phyloP scores from a whole-genome alignment of 2,329 filamentous ascomycete genomes.

The Elsinoe australis region DNA sequence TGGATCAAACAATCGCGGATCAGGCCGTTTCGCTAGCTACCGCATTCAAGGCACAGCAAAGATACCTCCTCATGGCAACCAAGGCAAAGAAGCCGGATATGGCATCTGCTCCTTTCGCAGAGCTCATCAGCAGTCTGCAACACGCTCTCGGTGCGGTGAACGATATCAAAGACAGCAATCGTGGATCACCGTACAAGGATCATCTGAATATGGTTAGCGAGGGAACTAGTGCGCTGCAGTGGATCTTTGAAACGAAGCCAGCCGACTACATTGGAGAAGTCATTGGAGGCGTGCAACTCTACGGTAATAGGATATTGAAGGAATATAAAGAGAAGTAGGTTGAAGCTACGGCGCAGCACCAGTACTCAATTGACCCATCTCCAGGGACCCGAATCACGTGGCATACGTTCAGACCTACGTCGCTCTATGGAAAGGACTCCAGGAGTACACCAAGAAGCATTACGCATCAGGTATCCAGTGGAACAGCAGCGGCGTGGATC shows the following conservation, averaged over 20 bases:
- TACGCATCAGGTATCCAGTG: slow-evolving; percentile 73
- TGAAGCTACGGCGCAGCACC: neutral
- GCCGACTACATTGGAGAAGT: slow-evolving; percentile 79
- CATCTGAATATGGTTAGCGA: slow-evolving; percentile 84
- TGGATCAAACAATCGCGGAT: slow-evolving; percentile 50
- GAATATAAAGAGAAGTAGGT: slow-evolving; percentile 72
- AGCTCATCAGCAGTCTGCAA: slow-evolving; percentile 80
- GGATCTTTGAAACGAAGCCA: slow-evolving; percentile 78
- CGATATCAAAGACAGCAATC: slow-evolving; percentile 74
- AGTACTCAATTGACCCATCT: slow-evolving; percentile 11
- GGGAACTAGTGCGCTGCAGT: slow-evolving; percentile 80
- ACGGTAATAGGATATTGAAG: slow-evolving; percentile 87
- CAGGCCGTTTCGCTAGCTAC: slow-evolving; percentile 50
- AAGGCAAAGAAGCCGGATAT: slow-evolving; percentile 88
- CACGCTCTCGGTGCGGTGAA: slow-evolving; percentile 70
- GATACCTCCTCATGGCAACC: slow-evolving; percentile 78
- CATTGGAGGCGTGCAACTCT: slow-evolving; percentile 80
- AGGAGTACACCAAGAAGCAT: slow-evolving; percentile 76
- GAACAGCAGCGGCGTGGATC: slow-evolving; percentile 72
- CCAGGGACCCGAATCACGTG: slow-evolving; percentile 60
- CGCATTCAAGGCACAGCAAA: slow-evolving; percentile 77
- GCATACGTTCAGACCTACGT: slow-evolving; percentile 94
- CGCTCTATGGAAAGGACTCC: slow-evolving; percentile 74
- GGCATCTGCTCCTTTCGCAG: slow-evolving; percentile 59
- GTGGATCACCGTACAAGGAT: slow-evolving; percentile 65